Base-by-base conservation (phyloP, 257 asterid genomes). In the Cinchona pubescens region DNA sequence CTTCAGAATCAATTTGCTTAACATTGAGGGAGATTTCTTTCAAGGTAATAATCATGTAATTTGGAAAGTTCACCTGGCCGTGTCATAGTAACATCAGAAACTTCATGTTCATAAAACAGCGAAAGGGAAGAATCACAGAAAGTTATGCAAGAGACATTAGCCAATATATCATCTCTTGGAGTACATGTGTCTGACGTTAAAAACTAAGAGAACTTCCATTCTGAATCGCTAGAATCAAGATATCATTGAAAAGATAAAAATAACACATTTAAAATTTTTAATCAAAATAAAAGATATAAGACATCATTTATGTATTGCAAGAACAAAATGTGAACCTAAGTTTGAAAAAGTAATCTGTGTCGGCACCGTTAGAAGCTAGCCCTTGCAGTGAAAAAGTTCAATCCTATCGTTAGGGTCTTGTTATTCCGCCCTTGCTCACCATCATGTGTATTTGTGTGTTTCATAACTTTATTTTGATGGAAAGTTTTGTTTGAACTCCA, bases 1-100 rank as follows among this genome's bases (percentile, higher is more conserved):
- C 63, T 80, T 88, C 87, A 35, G 96, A 88, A 85, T 95, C 99
- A 42, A 95, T 68, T 83, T 92, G 99, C 89, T 95, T 84, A 77
- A 92, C 75, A 51, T 91, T 91, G 30, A 91, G 94, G 83, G 92
- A 89, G 80, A 89, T 79, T 66, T 81, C 88, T 77, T 88, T 89
- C 89, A 92, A 79, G 72, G 90, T 79, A 67, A 88, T 66, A 49
- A 83, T n/a, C n/a, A n/a, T 59, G 76, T 95, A 95, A 72, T 78
- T 81, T 13, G 92, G 88, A 82, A 89, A 81, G 65, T 73, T 87
- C 55, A 92, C 97, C 99, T 95, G 96, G 89, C 86, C 53, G 45
- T 1, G 46, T 25, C 66, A 19, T 62, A 71, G 55, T 73, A 78
- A 59, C 49, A 64, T 75, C 27, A 65, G 48, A 42, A 63, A 34